A percentile compares a stretch with the other conserved stretches of the same genome.
These are phyloP conservation scores for Rhododendron mucronatum DNA, from an alignment of 148 eudicot species.

Conservation along the genomic window DNA sequence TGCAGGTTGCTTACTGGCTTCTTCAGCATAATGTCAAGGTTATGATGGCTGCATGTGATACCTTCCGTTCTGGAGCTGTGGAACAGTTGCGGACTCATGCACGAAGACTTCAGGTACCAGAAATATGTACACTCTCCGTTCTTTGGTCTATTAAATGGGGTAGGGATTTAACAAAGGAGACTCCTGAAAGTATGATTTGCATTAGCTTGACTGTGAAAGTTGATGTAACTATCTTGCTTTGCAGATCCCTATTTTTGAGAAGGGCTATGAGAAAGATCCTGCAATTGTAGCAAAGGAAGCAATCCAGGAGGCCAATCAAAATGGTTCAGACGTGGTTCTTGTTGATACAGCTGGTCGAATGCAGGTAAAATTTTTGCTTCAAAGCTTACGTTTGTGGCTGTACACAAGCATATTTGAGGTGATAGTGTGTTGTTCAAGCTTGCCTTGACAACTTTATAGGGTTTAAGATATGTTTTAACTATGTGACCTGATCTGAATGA, in stretches of 20 bases:
- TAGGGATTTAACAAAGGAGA: neutral
- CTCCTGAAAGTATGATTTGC: neutral
- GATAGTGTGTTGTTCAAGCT: too few species aligned
- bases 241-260: conserved; percentile 94
- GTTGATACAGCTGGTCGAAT: conserved; percentile 99
- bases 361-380: conserved; percentile 49
- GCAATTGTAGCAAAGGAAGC: conserved; percentile 98
- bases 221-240: conserved; percentile 6
- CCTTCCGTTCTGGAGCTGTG: conserved; percentile 96
- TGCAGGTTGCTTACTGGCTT: conserved; percentile 97
- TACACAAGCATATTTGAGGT: too few species aligned
- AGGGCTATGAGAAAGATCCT: conserved; percentile 98
- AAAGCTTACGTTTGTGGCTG: neutral
- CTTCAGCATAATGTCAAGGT: conserved; percentile 80
- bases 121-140: neutral
- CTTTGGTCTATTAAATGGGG: neutral
- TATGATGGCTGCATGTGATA: conserved; percentile 99
- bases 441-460: too few species aligned
- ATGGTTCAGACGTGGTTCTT: conserved; percentile 95
- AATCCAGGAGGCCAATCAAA: conserved; percentile 78
- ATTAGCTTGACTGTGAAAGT: neutral
- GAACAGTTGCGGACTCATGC: conserved; percentile 99
- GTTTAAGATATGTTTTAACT: too few species aligned
- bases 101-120: conserved; percentile 79
- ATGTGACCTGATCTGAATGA: neutral